These are phyloP conservation scores for Mucor circinelloides DNA, from an alignment of 371 early-diverging fungal genomes.

Conservation along the genomic window DNA sequence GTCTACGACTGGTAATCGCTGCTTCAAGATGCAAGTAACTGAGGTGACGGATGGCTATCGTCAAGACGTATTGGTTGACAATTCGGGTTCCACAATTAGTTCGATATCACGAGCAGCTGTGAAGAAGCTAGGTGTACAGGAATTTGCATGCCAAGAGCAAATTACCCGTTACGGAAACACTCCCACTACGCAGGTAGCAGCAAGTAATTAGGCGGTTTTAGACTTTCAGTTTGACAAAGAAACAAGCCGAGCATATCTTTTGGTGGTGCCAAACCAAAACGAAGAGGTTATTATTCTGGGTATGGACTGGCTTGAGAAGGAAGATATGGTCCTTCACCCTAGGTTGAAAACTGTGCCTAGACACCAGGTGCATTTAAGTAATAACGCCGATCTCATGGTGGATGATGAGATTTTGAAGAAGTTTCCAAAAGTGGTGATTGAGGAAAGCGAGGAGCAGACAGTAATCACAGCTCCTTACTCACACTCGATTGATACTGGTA, in stretches of 20 bases:
- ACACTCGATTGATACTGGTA: slow-evolving; percentile 16
- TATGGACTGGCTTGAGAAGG: slow-evolving; percentile 4
- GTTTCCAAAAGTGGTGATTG: neutral
- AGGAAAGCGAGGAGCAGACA: neutral
- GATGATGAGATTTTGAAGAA: neutral
- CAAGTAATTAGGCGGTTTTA: neutral
- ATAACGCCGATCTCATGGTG: neutral
- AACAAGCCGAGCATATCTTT: neutral
- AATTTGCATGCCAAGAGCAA: neutral
- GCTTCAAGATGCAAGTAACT: too few species aligned
- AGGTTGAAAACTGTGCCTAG: neutral
- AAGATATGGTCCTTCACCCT: neutral
- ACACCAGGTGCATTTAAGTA: neutral
- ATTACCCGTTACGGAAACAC: neutral
- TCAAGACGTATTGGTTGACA: neutral
- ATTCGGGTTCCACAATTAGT: neutral
- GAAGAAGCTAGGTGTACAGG: neutral
- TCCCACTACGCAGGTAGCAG: neutral
- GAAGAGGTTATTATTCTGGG: neutral
- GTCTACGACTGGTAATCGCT: too few species aligned
- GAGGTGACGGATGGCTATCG: too few species aligned
- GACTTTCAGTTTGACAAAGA: neutral
- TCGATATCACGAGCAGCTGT: neutral
- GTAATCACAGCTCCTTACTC: slow-evolving; percentile 20
- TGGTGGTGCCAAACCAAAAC: neutral